These are phyloP conservation scores for Phytophthora sojae DNA, from an alignment of 352 stramenopile species.

Conservation along the genomic window DNA sequence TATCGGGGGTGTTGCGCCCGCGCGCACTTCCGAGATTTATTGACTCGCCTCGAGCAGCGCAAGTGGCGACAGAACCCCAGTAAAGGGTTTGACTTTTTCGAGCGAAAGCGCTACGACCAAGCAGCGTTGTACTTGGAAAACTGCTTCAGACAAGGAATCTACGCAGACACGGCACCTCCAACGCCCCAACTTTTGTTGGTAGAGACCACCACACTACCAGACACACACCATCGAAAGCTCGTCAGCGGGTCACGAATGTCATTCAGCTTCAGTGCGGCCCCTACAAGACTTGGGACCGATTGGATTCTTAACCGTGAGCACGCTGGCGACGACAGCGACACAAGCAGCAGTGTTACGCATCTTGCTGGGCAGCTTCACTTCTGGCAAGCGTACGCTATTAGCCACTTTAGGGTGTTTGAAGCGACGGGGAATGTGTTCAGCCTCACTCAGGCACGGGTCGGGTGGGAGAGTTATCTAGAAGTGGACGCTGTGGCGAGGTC, in stretches of 20 bases:
- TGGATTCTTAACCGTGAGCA: constrained; percentile 32
- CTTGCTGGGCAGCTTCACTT: constrained; percentile 46
- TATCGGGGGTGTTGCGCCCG: constrained; percentile 54
- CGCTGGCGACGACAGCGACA: neutral
- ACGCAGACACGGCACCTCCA: constrained; percentile 10
- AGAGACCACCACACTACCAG: neutral
- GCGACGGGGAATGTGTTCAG: constrained; percentile 52
- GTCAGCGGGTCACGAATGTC: constrained; percentile 49
- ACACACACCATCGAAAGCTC: constrained; percentile 5
- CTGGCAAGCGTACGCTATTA: constrained; percentile 65
- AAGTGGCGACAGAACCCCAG: constrained; percentile 65
- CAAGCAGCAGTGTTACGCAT: constrained; percentile 3
- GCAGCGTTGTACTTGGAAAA: constrained; percentile 61
- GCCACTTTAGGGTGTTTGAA: constrained; percentile 63
- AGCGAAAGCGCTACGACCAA: constrained; percentile 41
- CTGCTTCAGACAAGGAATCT: constrained; percentile 56
- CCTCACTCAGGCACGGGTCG: constrained; percentile 46
- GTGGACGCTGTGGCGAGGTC: constrained; percentile 17
- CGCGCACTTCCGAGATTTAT: constrained; percentile 42
- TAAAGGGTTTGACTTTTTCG: constrained; percentile 54
- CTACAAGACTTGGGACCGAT: constrained; percentile 37
- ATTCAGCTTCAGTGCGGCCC: constrained; percentile 59
- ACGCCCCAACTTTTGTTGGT: neutral
- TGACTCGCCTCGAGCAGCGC: constrained; percentile 39
- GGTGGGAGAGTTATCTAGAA: constrained; percentile 53